Conservation (phyloP, 345 rosid genomes). For the Camelina neglecta region DNA sequence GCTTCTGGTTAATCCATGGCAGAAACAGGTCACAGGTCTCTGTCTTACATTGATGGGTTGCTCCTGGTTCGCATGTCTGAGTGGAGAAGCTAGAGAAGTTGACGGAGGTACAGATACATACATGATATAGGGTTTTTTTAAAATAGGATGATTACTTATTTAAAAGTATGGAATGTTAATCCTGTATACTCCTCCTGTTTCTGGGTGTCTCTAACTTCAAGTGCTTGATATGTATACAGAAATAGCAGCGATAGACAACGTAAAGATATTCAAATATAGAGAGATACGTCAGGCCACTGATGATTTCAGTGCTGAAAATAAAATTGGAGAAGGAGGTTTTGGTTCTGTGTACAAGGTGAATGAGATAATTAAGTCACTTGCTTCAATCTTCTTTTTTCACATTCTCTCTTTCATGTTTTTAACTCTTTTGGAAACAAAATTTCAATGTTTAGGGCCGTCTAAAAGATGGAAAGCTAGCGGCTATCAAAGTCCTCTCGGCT, state of each 20-base stretch:
- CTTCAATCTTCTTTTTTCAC: neutral
- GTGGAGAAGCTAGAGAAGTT: constrained; percentile 45
- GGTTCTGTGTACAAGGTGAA: constrained; percentile 91
- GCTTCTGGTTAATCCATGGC: neutral
- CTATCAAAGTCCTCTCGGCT: constrained; percentile 88
- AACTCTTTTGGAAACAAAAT: constrained; percentile 8
- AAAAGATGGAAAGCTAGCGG: constrained; percentile 77
- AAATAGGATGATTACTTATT: neutral
- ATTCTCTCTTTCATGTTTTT: constrained; percentile 16
- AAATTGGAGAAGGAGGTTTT: constrained; percentile 98
- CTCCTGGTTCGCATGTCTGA: constrained; percentile 56
- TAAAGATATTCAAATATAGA: constrained; percentile 63
- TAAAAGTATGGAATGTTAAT: constrained; percentile 15
- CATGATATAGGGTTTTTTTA: neutral
- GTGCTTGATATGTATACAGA: constrained; percentile 46
- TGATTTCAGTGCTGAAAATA: constrained; percentile 63
- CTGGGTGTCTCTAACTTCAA: constrained; percentile 30
- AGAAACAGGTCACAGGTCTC: constrained; percentile 40
- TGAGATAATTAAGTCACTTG: constrained; percentile 16
- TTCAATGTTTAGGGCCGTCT: constrained; percentile 74
- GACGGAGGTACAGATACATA: constrained; percentile 60
- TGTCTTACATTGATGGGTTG: constrained; percentile 59
- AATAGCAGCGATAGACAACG: constrained; percentile 54
- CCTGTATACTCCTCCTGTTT: neutral
- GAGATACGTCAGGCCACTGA: constrained; percentile 73